Evolutionary conservation across 352 stramenopile genomes (phyloP), one percentile per base, ranked within the genome.

Genomic region (Globisporangium spinosum): DNA sequence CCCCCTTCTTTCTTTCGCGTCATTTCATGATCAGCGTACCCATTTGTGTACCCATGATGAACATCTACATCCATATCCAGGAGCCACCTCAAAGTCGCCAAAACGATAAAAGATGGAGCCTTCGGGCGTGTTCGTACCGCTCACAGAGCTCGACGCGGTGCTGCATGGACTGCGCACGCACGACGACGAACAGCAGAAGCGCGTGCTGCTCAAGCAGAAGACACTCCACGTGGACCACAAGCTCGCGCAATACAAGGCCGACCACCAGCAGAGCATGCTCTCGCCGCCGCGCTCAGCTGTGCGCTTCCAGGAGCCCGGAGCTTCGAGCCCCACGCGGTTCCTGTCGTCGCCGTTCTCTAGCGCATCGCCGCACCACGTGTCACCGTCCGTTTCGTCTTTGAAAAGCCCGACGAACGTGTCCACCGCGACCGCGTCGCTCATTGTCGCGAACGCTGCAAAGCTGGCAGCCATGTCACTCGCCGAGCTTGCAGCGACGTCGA

Each of bases 201-300:
- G 76, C 7, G 70, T 80, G 51, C 61, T 70, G 27, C 67, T 89
- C 62, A 74, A 71, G 53, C 74, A 71, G 58, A 77, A 77, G 58
- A 82, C 74, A 0, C 63, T 65, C 9, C 73, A 80, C 0, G 60
- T 87, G n/a, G 79, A 89, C 65, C 72, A 77, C 23, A 77, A 70
- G 60, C 77, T 87, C 20, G 70, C 68, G 49, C 74, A 83, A 65
- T 80, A 80, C 71, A 79, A 79, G 53, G 70, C 70, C 22, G 77
- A 82, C 27, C 79, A 89, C 62, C 73, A 74, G 1, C 71, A 83
- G 56, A 86, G 77, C 29, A 67, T 77, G 40, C 56, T 73, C 22
- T 64, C 54, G 3, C 67, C 55, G 1, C 15, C 38, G 29, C 22
- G 13, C n/a, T 63, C 62, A 25, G 38, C 53, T 20, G 62, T 68